Evolutionary conservation across 768 basidiomycete genomes (phyloP), one percentile per base, ranked within the genome.

Genomic region (Cubamyces lactineus): DNA sequence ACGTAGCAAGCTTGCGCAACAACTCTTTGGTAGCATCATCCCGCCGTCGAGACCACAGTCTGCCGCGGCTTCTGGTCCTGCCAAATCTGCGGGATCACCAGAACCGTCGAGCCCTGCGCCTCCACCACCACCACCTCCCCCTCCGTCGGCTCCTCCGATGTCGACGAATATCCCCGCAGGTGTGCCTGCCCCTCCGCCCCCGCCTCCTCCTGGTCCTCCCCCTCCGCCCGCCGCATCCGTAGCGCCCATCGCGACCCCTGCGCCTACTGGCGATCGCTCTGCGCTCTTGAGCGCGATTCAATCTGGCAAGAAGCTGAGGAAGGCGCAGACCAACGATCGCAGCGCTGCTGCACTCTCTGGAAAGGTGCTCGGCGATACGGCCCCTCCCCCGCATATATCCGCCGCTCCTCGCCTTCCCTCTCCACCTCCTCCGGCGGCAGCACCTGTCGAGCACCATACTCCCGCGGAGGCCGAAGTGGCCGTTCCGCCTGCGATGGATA

Each of bases 231-330:
- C 73, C 7, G 68, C 77, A 1, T 67, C 74, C 0, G 67, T 77
- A 3, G 68, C 77, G 0, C 54, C 69, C 9, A 65, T 70, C 8
- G 67, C 74, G 0, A 66, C 69, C 17, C 72, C 77, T 8, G 70
- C 74, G 3, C 72, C 79, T 17, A 73, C 78, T 12, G 82, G 83
- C 5, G 86, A 86, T 63, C 80, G 84, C 24, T 76, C 80, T 60
- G 92, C 89, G 0, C 76, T 99, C 16, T 74, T 99, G 69, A 74
- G 76, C 19, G 86, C 92, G 8, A 98, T 99, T 63, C 88, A 94
- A 70, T 79, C 82, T 13, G 94, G 94, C 2, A 74, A 83, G 50
- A 83, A 80, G 62, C 76, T 99, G 65, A 81, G 82, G 55, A 92
- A 91, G 71, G 76, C 92, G 0, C 82, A 85, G 63, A 98, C 96